Percentiles rank a stretch among this genome's conserved stretches.
Conservation (phyloP, 305 asterid genomes). For the Caryopteris hybrid region DNA sequence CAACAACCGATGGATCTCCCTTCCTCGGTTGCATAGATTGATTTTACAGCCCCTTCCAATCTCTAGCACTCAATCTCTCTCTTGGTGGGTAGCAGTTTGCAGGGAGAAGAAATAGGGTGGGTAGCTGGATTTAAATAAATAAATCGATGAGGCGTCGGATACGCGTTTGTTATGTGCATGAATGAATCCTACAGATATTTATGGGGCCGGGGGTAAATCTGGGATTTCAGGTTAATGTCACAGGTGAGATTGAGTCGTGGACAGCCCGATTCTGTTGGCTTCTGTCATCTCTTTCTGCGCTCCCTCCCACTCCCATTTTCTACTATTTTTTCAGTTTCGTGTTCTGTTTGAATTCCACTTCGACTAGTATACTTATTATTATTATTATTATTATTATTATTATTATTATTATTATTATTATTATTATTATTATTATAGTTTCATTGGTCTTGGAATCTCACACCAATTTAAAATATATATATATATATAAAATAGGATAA, state of each 20-base stretch:
- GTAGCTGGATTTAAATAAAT: neutral
- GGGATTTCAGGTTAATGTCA: neutral
- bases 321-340: neutral
- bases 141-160: neutral
- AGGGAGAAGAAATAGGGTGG: neutral
- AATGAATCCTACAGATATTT: constrained; percentile 19
- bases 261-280: constrained; percentile 13
- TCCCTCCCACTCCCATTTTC: neutral
- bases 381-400: too few relatives aligned
- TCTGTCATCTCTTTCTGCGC: neutral
- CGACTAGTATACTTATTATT: neutral
- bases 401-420: too few relatives aligned
- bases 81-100: neutral
- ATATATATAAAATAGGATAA: too few relatives aligned
- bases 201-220: constrained; percentile 9
- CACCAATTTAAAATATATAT: too few relatives aligned
- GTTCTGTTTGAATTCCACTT: constrained; percentile 8
- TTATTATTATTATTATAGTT: neutral
- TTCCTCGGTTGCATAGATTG: constrained; percentile 62
- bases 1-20: constrained; percentile 32
- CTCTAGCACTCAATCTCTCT: neutral
- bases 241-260: neutral
- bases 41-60: neutral
- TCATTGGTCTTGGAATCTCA: too few relatives aligned
- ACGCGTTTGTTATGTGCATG: constrained; percentile 19